Evolutionary conservation across 129 eudicot genomes (phyloP), one percentile per base, ranked within the genome.

Genomic region (Pulicaria dysenterica): DNA sequence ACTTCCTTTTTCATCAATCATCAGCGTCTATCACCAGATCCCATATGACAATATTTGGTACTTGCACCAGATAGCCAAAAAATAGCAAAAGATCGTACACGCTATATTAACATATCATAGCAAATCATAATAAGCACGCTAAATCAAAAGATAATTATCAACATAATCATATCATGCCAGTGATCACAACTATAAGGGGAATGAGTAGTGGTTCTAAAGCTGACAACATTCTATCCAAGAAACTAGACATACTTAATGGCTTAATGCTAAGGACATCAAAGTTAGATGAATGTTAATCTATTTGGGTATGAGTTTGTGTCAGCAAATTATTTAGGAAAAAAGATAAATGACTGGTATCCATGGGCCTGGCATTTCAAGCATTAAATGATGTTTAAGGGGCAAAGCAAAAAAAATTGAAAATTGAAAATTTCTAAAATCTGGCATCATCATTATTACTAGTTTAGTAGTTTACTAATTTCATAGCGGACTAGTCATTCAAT

Each of bases 251-350:
- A 38, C 65, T n/a, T 19, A 24, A 43, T 13, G 53, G 14, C 65
- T n/a, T 19, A 24, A 43, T 13, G 53, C 8, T 64, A 43, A 43
- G 16, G 62, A 36, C 67, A 57, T 57, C 6, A 42, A 57, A 43
- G 57, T 67, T 59, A 43, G 67, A 57, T 13, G 44, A 6, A 71
- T 37, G 55, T 45, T 57, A 44, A 72, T 44, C 46, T 56, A 7
- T 12, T 55, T 64, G 13, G 41, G 37, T 7, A 56, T 58, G 14
- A 12, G 64, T 36, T 45, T 72, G 58, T 31, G 13, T 72, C 58
- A 46, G 58, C 55, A 47, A 45, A 15, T 72, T 51, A 61, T n/a
- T n/a, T n/a, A 8, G 51, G 49, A 73, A 63, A 73, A 73, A 63
- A 51, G 62, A 47, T 62, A 62, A 62, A 13, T 6, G 53, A 62